Evolutionary conservation across 345 rosid species (phyloP), one percentile per base, ranked within the genome.

Genomic region (Camelina laxa): DNA sequence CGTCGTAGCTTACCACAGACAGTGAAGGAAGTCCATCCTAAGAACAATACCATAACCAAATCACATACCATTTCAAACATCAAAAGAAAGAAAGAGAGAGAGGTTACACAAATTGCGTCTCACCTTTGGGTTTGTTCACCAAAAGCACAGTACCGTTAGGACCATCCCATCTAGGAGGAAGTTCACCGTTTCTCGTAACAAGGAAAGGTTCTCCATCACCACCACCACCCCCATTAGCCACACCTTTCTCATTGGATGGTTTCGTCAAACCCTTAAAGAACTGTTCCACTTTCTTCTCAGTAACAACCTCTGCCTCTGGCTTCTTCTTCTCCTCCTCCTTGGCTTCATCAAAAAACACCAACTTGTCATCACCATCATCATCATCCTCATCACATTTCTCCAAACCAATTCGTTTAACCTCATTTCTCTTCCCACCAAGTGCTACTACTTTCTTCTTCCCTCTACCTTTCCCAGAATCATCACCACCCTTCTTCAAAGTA

Each of bases 1-100:
- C 91, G 87, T 17, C 97, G 90, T 75, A 92, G 89, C 92, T 92
- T 95, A 15, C 99, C 97, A 78, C 99, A 95, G 55, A 95, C 96
- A 4, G 99, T 95, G 75, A 95, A 95, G 30, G 97, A 91, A 53
- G 99, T 95, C 97, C 97, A 95, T 59, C 97, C 97, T 90, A 80
- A 35, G 59, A 62, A 56, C 63, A 69, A 55, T 13, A 14, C 60
- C 60, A 79, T 62, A 53, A 51, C 5, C 73, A 71, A 70, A 64
- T 65, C 14, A 70, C 72, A 65, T 6, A 57, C 20, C 45, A 56
- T 15, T 7, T 13, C 69, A 67, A 50, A 39, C 20, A 4, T 2
- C 31, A 60, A 9, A 62, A 44, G 19, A 59, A 61, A 21, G 12
- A 49, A n/a, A 33, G 47, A 50, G 64, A 51, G 17, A 65, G 11